Evolutionary conservation across 805 yeast genomes (phyloP), one percentile per base, ranked within the genome.

Genomic region (Candida lessepsii): DNA sequence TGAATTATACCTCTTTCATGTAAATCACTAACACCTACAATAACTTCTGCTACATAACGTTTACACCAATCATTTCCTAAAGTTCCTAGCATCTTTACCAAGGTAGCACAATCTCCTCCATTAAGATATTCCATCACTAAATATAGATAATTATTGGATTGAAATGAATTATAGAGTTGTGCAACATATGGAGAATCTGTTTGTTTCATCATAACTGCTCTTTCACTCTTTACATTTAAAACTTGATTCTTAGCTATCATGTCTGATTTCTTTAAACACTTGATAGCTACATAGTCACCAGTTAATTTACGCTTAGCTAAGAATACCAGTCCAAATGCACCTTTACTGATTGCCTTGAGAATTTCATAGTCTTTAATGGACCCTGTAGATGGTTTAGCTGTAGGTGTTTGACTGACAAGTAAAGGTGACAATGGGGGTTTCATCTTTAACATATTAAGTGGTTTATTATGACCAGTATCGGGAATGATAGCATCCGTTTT

Each of bases 141-240:
- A 54, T 86, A 93, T 13, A 93, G 67, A 56, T 83, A 89, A 45
- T 88, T 95, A 36, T 78, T 77, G 45, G 87, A 86, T 63, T 93
- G 99, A 60, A 93, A 93, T 24, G 95, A 83, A 37, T 85, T 86
- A 53, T 81, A 86, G 21, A 93, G 68, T 54, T 83, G 89, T 1
- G 96, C 98, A 44, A 93, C 97, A 57, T 84, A 88, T 0, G 96
- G 95, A 27, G 91, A 84, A 47, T 89, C 91, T 2, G 95, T 78
- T 56, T 93, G 98, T 2, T 95, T 82, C 95, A 93, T 93, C 89
- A 93, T 83, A n/a, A 91, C 91, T 0, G 97, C 96, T 32, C 99
- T 69, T 59, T 95, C 99, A 1, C 96, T 86, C 53, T 85, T 86
- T 23, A 95, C 96, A 57, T 93, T 93, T 15, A 90, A 81, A 4